Evolutionary conservation across 2,329 filamentous ascomycete genomes (phyloP).

Genomic region (Hymenotorrendiella dingleyae): DNA sequence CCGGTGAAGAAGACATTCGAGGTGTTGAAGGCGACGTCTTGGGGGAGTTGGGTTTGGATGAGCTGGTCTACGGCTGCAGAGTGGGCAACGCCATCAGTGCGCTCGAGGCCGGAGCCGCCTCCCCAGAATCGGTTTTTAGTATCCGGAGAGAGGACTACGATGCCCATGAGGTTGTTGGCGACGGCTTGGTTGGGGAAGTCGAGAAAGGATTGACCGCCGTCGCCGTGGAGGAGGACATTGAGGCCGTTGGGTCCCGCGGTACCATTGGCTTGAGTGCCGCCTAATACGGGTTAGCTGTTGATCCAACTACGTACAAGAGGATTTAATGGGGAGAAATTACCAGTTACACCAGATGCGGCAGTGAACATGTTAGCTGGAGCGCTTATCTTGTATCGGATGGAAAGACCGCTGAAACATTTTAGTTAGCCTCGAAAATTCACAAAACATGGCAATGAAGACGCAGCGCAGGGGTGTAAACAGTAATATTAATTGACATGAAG

Average conservation of each 20-base stretch:
- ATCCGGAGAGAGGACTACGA: constrained; percentile 59
- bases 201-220: constrained; percentile 62
- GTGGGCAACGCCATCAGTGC: constrained; percentile 50
- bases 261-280: constrained; percentile 29
- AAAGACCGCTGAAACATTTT: constrained; percentile 41
- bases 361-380: constrained; percentile 50
- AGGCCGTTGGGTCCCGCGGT: constrained; percentile 39
- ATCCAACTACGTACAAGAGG: no score
- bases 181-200: constrained; percentile 73
- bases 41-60: constrained; percentile 42
- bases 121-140: constrained; percentile 54
- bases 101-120: constrained; percentile 44
- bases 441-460: no score
- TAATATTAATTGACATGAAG: no score
- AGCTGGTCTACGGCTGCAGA: constrained; percentile 50
- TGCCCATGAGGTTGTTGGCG: constrained; percentile 70
- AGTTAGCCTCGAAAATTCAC: no score
- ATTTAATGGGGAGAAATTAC: no score
- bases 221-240: constrained; percentile 54
- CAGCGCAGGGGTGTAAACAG: no score
- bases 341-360: constrained; percentile 41
- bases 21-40: constrained; percentile 47
- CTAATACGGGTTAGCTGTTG: no score
- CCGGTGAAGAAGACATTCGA: constrained; percentile 51
- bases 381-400: constrained; percentile 50